phyloP scores from a whole-genome alignment of 257 asterid species.

The Anisodus acutangulus region DNA sequence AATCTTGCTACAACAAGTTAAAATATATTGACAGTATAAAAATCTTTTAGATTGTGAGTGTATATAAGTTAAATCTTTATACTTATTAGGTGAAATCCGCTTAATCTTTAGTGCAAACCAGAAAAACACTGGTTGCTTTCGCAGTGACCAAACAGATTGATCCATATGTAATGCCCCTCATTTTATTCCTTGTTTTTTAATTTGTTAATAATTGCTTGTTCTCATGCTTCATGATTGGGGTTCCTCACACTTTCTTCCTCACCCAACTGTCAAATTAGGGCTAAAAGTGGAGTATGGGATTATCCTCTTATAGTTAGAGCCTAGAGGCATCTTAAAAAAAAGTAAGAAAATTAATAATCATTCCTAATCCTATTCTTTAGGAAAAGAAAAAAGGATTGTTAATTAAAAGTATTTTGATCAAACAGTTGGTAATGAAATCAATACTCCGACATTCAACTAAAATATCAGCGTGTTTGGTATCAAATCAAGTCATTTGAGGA shows the following conservation, averaged over 20 bases:
- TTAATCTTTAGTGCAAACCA: constrained; percentile 9
- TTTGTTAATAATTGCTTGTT: not conserved
- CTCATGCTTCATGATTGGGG: constrained; percentile 27
- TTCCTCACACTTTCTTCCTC: not conserved
- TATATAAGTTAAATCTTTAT: not conserved
- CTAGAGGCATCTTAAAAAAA: constrained; percentile 46
- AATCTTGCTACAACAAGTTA: not conserved
- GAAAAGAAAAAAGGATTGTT: not conserved
- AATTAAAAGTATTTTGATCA: not conserved
- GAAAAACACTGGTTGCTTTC: not conserved
- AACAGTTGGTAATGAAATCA: constrained; percentile 22
- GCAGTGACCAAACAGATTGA: constrained; percentile 29
- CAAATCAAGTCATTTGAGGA: not conserved
- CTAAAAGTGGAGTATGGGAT: constrained; percentile 17
- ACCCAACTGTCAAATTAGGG: constrained; percentile 35
- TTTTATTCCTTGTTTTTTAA: not conserved
- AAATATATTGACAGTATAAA: too few species aligned
- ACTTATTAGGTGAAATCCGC: constrained; percentile 9
- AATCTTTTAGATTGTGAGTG: not conserved
- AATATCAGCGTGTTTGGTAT: constrained; percentile 5
- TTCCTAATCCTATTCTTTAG: constrained; percentile 30
- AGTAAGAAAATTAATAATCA: constrained; percentile 46
- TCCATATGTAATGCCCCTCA: constrained; percentile 17
- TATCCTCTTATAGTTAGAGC: constrained; percentile 29
- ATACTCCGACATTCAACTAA: constrained; percentile 24